Evolutionary conservation across 345 rosid species (phyloP), one percentile per base, ranked within the genome.

Genomic region (Linum usitatissimum): DNA sequence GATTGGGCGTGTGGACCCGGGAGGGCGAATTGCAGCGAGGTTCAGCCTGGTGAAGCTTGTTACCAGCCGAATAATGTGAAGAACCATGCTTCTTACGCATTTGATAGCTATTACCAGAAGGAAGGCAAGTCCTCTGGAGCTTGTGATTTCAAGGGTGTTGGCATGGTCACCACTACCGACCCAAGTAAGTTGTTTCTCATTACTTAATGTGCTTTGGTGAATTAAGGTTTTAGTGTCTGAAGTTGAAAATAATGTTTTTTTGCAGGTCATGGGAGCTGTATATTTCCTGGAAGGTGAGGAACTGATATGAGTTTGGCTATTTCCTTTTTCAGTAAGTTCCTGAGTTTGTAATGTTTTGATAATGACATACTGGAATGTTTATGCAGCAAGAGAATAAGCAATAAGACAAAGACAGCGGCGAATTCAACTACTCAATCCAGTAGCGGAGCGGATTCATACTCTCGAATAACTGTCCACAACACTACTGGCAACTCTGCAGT

Each of bases 1-100:
- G 99, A 93, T 63, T 90, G 99, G 99, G 95, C 96, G 31, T 93
- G 97, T 71, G 99, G 99, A 30, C 92, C 96, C 0, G 96, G 99
- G 67, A 78, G 76, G 69, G 84, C 97, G 10, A 84, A 93, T 67
- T 93, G 99, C 68, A 84, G 94, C 13, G 97, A 83, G 81, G 75
- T 90, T 71, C 97, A 93, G 78, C 96, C 97, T 1, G 99, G 97
- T 55, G 88, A 90, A 76, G 69, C 56, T 66, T 93, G 99, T 72
- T 93, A 84, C 64, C 87, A 90, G 77, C 99, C 99, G 20, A 87
- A 82, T 63, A 83, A 86, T 65, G 92, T 93, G 69, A 83, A 83
- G 79, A 79, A 64, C 49, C 97, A 93, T 57, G 97, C 96, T 30
- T 90, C 96, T 1, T 93, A 80, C 79, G 99, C 97, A 21, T 93